Conservation (phyloP, 2,329 filamentous ascomycete genomes). For the Alternaria ventricosa region DNA sequence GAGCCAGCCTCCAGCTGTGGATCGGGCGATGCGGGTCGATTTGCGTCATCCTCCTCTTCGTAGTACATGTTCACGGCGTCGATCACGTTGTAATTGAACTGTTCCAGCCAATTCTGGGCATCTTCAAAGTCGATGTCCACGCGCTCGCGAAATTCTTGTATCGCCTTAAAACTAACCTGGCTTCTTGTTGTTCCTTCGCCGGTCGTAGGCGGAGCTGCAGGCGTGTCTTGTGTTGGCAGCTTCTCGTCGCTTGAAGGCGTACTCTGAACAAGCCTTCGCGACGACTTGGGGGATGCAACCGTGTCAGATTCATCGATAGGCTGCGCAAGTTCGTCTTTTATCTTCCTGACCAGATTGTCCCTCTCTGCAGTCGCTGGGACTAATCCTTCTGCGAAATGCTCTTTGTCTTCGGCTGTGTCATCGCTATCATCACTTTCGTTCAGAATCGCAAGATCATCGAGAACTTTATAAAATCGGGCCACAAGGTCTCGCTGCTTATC, state of each 20-base stretch:
- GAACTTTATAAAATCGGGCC: background rate
- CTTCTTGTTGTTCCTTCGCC: background rate
- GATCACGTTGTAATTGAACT: background rate
- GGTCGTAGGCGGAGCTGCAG: background rate
- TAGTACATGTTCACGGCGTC: background rate
- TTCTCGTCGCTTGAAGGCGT: background rate
- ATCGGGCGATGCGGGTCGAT: background rate
- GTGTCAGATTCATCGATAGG: background rate
- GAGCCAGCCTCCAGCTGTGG: background rate
- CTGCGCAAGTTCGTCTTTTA: constrained; percentile 3
- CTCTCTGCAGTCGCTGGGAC: background rate
- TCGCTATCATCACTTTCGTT: background rate
- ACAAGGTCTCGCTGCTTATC: background rate
- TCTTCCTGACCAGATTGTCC: background rate
- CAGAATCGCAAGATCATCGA: background rate
- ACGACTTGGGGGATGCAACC: background rate
- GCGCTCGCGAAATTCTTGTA: background rate
- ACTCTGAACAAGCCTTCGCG: background rate
- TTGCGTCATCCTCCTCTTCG: background rate
- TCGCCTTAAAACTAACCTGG: background rate
- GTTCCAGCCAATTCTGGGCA: background rate
- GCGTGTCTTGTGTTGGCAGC: background rate
- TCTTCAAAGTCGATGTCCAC: background rate
- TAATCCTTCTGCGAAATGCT: background rate
- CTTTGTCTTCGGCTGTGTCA: background rate